These are phyloP conservation scores for Talaromyces thailandensis DNA, from an alignment of 495 filamentous ascomycete species.

Conservation along the genomic window DNA sequence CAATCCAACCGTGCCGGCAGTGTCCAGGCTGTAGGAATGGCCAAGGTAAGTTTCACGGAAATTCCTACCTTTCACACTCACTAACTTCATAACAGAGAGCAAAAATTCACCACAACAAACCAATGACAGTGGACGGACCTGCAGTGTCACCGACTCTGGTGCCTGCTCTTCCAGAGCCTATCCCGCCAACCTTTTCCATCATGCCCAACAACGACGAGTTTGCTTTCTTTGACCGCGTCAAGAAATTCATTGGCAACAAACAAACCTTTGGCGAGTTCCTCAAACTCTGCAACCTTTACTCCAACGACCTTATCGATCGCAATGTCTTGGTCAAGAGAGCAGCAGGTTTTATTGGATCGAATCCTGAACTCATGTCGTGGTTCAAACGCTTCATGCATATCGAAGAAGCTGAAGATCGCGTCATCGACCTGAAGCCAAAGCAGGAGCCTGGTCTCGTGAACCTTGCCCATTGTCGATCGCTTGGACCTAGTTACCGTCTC, in stretches of 20 bases:
- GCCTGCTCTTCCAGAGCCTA: conserved; percentile 75
- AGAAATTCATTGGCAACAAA: conserved; percentile 92
- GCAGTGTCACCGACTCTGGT: conserved; percentile 81
- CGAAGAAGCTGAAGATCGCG: conserved; percentile 58
- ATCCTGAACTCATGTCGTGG: conserved; percentile 74
- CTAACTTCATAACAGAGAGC: conserved; percentile 39
- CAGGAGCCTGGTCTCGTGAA: conserved; percentile 68
- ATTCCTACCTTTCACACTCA: background rate
- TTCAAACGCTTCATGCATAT: conserved; percentile 73
- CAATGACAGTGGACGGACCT: conserved; percentile 51
- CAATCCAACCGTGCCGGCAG: conserved; percentile 20
- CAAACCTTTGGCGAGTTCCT: conserved; percentile 88
- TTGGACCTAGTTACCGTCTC: conserved; percentile 90
- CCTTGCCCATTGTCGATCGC: conserved; percentile 83
- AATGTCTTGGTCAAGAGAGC: conserved; percentile 72
- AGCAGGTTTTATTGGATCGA: conserved; percentile 77
- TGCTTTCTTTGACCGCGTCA: conserved; percentile 89
- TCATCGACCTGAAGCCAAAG: conserved; percentile 69
- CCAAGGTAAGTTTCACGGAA: conserved; percentile 34
- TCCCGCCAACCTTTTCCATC: conserved; percentile 54
- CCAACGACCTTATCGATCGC: conserved; percentile 79
- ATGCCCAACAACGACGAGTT: conserved; percentile 69
- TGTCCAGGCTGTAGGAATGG: conserved; percentile 33
- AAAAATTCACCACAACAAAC: conserved; percentile 55
- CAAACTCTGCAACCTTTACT: conserved; percentile 90